Evolutionary conservation across 2,329 filamentous ascomycete species (phyloP), one percentile per base, ranked within the genome.

Genomic region (Colletotrichum lupini): DNA sequence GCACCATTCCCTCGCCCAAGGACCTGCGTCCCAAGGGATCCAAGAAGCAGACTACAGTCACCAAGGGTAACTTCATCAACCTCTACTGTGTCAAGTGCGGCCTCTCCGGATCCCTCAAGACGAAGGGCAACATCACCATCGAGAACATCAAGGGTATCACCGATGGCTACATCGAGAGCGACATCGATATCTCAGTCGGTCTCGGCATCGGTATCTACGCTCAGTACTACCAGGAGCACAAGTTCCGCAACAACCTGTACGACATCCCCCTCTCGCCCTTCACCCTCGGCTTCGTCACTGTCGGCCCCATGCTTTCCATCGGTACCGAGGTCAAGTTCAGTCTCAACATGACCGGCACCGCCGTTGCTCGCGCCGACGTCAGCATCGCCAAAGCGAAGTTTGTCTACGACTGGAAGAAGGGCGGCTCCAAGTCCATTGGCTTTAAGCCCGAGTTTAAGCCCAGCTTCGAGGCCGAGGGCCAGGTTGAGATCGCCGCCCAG

Each of bases 51-150:
- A 32, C 57, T 8, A 60, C 24, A 3, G 57, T 60, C 16, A 37
- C 24, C 28, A 32, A 60, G 57, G 28, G 28, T n/a, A 60, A 60
- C 57, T 60, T 60, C 26, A 32, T 60, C 57, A 60, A 60, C 28
- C 57, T 60, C 22, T 60, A 60, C 57, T 60, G 57, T 9, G 57
- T 60, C 57, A 60, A 60, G 19, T 60, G 57, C 11, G 57, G 57
- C 11, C 28, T 60, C n/a, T 28, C 24, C 14, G 57, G 57, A 24
- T 60, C 57, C 12, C 28, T 60, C 24, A 60, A 32, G 57, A 60
- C 57, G 0, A 60, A 60, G 57, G 57, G 57, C 42, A 49, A 49
- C 42, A 49, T 62, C 59, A 62, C 59, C 12, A 30, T 46, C 3
- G n/a, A 26, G 24, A 49, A 30, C 59, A 62, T 32, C n/a, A 26